These are phyloP conservation scores for Aspergillus proliferans DNA, from an alignment of 2,329 filamentous ascomycete species.

Conservation along the genomic window DNA sequence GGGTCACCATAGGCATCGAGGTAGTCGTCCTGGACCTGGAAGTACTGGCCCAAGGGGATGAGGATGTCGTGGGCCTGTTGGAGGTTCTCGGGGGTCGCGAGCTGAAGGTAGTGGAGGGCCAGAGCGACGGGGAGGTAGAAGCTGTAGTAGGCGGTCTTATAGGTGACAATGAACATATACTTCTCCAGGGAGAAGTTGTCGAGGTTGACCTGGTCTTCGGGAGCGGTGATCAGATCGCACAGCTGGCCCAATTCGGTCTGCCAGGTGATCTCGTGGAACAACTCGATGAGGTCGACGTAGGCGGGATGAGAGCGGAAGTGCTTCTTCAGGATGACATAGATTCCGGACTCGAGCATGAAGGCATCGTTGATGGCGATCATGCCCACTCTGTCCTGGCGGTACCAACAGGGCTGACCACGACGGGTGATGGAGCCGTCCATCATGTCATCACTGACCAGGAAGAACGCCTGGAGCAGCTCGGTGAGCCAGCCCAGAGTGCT, in stretches of 20 bases:
- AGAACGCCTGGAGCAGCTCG: conserved; percentile 96
- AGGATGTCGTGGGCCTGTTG: conserved; percentile 85
- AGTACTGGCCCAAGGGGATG: conserved; percentile 96
- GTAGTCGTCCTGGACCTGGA: conserved; percentile 98
- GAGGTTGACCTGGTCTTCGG: conserved; percentile 87
- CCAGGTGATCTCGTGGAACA: conserved; percentile 91
- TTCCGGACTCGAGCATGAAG: conserved; percentile 86
- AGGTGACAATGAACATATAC: conserved; percentile 97
- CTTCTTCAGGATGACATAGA: conserved; percentile 89
- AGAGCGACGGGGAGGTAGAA: conserved; percentile 97
- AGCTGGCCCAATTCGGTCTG: conserved; percentile 95
- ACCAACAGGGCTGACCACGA: conserved; percentile 94
- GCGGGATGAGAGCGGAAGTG: conserved; percentile 80
- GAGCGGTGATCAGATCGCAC: conserved; percentile 90
- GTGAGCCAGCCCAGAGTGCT: conserved; percentile 94
- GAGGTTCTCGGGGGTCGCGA: conserved; percentile 82
- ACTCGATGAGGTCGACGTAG: conserved; percentile 87
- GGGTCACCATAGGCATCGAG: conserved; percentile 96
- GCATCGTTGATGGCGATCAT: conserved; percentile 98
- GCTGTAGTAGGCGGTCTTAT: conserved; percentile 99
- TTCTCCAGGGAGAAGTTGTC: conserved; percentile 89
- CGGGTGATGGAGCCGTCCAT: conserved; percentile 97
- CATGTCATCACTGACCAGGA: conserved; percentile 96
- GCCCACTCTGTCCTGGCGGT: conserved; percentile 79
- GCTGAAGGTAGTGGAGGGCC: conserved; percentile 75